Base-by-base conservation (phyloP, 768 basidiomycete genomes). In the Phaffia australis region DNA sequence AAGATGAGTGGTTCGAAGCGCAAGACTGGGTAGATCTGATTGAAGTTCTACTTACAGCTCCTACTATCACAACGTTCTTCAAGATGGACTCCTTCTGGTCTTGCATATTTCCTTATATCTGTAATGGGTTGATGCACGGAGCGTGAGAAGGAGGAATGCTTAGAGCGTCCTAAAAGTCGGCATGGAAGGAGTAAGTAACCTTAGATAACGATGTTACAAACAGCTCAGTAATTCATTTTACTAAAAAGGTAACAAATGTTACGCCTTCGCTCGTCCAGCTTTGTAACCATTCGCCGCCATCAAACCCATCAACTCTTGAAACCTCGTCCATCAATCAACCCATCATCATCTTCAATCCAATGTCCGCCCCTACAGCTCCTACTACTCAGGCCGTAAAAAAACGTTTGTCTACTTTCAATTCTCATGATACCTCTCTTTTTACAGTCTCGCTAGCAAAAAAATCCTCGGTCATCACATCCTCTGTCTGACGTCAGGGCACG, bases 31-130 rank as follows among this genome's bases (percentile, higher is more conserved):
- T 21, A 50, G 46, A 21, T 16, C 23, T 27, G 46, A 16, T 32
- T 29, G 50, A 42, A 14, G 21, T 19, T 8, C n/a, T 14, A 65
- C 65, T 29, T 15, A 66, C 65, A 23, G 65, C 65, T 19, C 65
- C 65, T 29, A 66, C 50, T 47, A 66, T 56, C 19, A 66, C 48
- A 47, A 66, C 46, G 25, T 56, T 66, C 65, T 66, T 66, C 8
- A 56, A 52, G 6, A 60, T 52, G 1, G 65, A 60, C 56, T 42
- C 35, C 11, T 42, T 42, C 4, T 42, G 35, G 35, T 42, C 35
- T 42, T 42, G 35, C 35, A 42, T 42, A 4, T 42, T 4, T 42
- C 35, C 35, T 42, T 42, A 42, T 42, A 11, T 42, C 6, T 42
- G 4, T 42, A 11, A 42, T 42, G 35, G 35, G 11, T 42, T 4